Conservation (phyloP, 1,284 basidiomycete genomes). For the Vanrija sp. region DNA sequence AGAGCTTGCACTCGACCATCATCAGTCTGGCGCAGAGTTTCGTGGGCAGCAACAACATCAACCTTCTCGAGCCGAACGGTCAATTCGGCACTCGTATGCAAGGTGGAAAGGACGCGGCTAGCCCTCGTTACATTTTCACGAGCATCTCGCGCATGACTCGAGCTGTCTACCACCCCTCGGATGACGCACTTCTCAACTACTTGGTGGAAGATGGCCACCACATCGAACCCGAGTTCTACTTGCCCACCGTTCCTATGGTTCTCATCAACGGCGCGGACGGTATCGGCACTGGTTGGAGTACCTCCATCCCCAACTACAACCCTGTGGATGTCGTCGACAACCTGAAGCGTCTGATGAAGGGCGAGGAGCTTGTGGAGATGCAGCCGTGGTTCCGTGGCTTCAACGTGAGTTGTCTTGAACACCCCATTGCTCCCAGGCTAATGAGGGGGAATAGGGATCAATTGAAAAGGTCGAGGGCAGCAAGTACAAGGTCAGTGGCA, state of each 20-base stretch:
- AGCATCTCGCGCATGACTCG: slow-evolving; percentile 73
- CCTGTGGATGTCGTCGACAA: slow-evolving; percentile 87
- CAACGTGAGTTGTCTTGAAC: slow-evolving; percentile 39
- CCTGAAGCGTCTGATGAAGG: slow-evolving; percentile 78
- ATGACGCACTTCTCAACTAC: slow-evolving; percentile 79
- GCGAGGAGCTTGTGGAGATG: slow-evolving; percentile 81
- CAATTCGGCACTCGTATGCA: slow-evolving; percentile 89
- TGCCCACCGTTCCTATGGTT: slow-evolving; percentile 84
- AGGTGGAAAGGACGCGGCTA: slow-evolving; percentile 93
- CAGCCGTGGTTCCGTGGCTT: slow-evolving; percentile 97
- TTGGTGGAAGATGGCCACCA: slow-evolving; percentile 80
- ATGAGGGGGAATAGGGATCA: slow-evolving; percentile 57
- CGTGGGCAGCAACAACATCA: slow-evolving; percentile 95
- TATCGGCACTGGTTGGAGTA: slow-evolving; percentile 99
- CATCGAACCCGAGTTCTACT: slow-evolving; percentile 94
- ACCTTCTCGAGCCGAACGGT: slow-evolving; percentile 82
- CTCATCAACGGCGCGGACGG: slow-evolving; percentile 94
- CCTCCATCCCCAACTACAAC: slow-evolving; percentile 88
- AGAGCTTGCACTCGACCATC: slow-evolving; percentile 80
- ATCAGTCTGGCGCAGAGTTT: slow-evolving; percentile 91
- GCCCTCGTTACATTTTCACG: slow-evolving; percentile 96
- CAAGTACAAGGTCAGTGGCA: slow-evolving; percentile 81
- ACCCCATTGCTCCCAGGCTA: neutral
- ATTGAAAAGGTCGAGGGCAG: slow-evolving; percentile 76
- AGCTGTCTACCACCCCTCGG: slow-evolving; percentile 72